Percentiles rank a stretch among this genome's conserved stretches.
phyloP scores from a whole-genome alignment of 495 filamentous ascomycete species.

The Endocarpon pusillum region DNA sequence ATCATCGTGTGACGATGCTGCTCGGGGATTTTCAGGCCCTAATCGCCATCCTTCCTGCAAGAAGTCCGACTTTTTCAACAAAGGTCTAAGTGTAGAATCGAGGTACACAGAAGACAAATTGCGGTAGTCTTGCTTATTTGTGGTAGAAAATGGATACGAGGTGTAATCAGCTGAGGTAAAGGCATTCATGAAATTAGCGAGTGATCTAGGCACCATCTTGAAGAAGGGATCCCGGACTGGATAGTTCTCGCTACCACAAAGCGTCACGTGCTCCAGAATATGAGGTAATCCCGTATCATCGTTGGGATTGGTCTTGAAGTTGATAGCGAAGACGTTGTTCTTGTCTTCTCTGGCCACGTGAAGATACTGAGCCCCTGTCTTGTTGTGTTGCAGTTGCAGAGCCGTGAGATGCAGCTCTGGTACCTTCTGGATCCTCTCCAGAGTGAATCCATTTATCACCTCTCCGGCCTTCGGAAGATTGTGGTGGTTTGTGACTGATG shows the following conservation, averaged over 20 bases:
- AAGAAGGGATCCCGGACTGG: conserved; percentile 97
- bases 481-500: conserved; percentile 54
- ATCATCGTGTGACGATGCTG: conserved; percentile 25
- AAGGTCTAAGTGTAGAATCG: conserved; percentile 77
- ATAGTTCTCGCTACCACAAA: conserved; percentile 97
- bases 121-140: conserved; percentile 86
- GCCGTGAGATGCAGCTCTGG: conserved; percentile 89
- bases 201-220: conserved; percentile 94
- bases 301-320: conserved; percentile 96
- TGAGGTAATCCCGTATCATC: conserved; percentile 94
- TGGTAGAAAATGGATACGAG: conserved; percentile 95
- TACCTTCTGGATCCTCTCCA: conserved; percentile 73
- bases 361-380: conserved; percentile 87
- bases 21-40: conserved; percentile 71
- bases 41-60: conserved; percentile 92
- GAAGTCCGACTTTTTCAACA: conserved; percentile 83
- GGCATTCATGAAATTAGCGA: conserved; percentile 99
- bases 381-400: conserved; percentile 74
- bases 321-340: conserved; percentile 98
- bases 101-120: conserved; percentile 95
- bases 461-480: conserved; percentile 62
- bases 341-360: conserved; percentile 87
- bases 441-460: conserved; percentile 80
- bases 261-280: conserved; percentile 90
- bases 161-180: conserved; percentile 94